Percentiles rank a stretch among this genome's conserved stretches.
phyloP scores from a whole-genome alignment of 345 rosid species.

The Brassica nigra region DNA sequence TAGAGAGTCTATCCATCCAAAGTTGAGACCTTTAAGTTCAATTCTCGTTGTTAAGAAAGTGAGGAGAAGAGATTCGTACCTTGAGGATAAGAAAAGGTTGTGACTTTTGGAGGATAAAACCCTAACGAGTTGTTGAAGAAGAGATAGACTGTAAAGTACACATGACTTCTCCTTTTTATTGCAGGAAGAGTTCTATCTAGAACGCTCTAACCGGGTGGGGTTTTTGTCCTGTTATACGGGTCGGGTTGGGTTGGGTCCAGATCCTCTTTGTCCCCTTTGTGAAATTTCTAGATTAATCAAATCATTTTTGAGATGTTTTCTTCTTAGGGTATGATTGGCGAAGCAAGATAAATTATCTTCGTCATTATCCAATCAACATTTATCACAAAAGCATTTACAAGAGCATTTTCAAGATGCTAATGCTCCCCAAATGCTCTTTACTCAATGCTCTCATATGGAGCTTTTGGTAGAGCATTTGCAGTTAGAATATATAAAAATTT shows the following conservation, averaged over 20 bases:
- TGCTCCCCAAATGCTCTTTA: no score
- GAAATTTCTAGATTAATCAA: not conserved
- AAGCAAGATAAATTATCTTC: no score
- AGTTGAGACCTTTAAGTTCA: not conserved
- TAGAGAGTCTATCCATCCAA: not conserved
- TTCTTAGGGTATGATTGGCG: no score
- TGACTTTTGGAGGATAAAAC: slow-evolving; percentile 26
- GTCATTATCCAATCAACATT: no score
- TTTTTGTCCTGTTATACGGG: not conserved
- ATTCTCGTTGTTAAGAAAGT: not conserved
- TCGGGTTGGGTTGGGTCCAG: slow-evolving; percentile 22
- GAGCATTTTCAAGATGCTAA: no score
- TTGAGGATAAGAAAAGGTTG: slow-evolving; percentile 38
- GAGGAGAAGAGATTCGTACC: slow-evolving; percentile 33
- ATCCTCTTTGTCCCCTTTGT: not conserved
- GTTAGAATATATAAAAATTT: no score
- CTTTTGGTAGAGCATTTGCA: no score
- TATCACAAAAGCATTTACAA: no score
- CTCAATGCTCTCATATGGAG: no score
- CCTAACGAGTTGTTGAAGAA: slow-evolving; percentile 31
- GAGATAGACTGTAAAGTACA: slow-evolving; percentile 9
- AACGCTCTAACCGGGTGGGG: slow-evolving; percentile 38
- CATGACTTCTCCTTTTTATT: slow-evolving; percentile 26
- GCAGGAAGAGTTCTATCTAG: slow-evolving; percentile 22
- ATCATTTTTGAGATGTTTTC: no score